Base-by-base conservation (phyloP, 2,329 filamentous ascomycete genomes). In the Venturia oleaginea region DNA sequence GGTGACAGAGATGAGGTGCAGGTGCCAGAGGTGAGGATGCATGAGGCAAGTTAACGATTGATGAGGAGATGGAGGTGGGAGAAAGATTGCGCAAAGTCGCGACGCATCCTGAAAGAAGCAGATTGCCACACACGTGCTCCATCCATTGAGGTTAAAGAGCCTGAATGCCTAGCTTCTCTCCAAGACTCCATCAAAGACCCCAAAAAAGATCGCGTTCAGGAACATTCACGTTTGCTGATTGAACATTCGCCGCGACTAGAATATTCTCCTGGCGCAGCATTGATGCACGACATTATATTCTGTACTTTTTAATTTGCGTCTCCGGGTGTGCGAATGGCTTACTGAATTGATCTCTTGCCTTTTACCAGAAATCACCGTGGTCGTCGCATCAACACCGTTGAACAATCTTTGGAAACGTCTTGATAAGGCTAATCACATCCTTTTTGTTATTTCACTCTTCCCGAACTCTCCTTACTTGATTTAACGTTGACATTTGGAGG, bases 351-450 rank as follows among this genome's bases (percentile, higher is more conserved):
- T 84, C 84, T 86, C 85, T 88, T 88, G 85, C 84, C 84, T 87
- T 88, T 88, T 88, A 88, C 86, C 86, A 88, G 86, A 88, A 86
- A 85, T 87, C 84, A 84, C 86, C 85, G 84, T 87, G 85, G 84
- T 75, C 78, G 79, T 79, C 80, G 80, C 81, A 83, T 76, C 76
- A 82, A 82, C 81, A 81, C 82, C 81, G 79, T 78, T 84, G 72
- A 71, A 40, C 5, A 84, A 83, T 84, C 81, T 84, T 84, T 84
- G 82, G 80, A 83, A 77, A 69, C 66, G 67, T 68, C 69, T 67
- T 32, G 57, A 13, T 59, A 38, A n/a, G n/a, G 57, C 7, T 5
- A 2, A 30, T 30, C 27, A 30, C 6, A 46, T 22, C 24, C 15
- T 54, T 54, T 54, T 54, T 54, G 48, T n/a, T 24, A 8, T 22